phyloP scores from a whole-genome alignment of 2,329 filamentous ascomycete genomes.

The Fusarium odoratissimum region DNA sequence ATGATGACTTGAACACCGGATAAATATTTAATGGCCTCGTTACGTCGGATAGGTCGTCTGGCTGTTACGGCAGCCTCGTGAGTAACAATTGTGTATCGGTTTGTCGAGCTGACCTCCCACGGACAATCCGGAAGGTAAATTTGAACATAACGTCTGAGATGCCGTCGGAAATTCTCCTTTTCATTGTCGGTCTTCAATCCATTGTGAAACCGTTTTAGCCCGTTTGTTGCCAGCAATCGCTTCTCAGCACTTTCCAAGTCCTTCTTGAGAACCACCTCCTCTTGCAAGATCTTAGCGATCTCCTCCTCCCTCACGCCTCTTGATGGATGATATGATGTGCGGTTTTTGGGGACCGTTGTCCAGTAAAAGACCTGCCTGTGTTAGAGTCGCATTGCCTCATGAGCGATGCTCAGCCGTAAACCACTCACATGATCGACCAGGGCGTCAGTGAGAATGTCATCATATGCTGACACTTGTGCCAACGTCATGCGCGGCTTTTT shows the following conservation, averaged over 20 bases:
- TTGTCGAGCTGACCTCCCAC: constrained; percentile 91
- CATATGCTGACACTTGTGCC: constrained; percentile 89
- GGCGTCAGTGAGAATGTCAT: constrained; percentile 95
- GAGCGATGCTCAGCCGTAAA: constrained; percentile 7
- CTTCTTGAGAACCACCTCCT: constrained; percentile 78
- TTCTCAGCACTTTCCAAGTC: constrained; percentile 77
- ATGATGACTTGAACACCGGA: constrained; percentile 92
- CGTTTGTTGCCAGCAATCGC: constrained; percentile 77
- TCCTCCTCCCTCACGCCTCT: constrained; percentile 78
- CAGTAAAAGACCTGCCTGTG: constrained; percentile 82
- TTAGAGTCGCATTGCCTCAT: constrained; percentile 36
- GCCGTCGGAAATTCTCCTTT: constrained; percentile 85
- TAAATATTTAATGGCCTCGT: constrained; percentile 90
- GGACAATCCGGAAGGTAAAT: constrained; percentile 95
- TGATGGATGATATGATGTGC: constrained; percentile 84
- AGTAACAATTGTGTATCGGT: constrained; percentile 91
- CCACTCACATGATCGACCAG: constrained; percentile 89
- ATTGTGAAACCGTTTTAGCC: constrained; percentile 77
- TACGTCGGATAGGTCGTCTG: constrained; percentile 79
- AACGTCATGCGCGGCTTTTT: constrained; percentile 83
- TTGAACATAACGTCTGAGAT: constrained; percentile 89
- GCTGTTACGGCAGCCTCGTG: constrained; percentile 92
- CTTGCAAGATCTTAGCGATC: constrained; percentile 70
- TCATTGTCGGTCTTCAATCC: constrained; percentile 79
- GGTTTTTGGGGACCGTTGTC: constrained; percentile 95